phyloP scores from a whole-genome alignment of 2,329 filamentous ascomycete genomes.

The Celoporthe dispersa region DNA sequence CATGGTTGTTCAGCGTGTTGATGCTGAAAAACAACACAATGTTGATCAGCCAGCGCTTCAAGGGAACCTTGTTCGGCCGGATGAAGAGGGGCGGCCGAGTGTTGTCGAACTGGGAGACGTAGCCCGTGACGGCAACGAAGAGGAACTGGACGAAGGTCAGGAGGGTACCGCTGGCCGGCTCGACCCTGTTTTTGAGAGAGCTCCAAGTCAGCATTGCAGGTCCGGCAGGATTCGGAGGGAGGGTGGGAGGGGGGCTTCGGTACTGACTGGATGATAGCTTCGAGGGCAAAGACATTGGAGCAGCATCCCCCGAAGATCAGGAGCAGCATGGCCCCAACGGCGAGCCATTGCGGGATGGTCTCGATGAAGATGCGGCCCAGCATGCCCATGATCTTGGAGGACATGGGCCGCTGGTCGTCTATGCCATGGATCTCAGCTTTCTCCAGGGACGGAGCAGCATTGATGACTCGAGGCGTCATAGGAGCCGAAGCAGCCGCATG shows the following conservation, averaged over 20 bases:
- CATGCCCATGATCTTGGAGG: conserved; percentile 55
- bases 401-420: conserved; percentile 54
- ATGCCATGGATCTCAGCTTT: conserved; percentile 61
- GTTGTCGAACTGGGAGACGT: conserved; percentile 73
- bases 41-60: conserved; percentile 84
- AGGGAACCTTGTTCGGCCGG: conserved; percentile 76
- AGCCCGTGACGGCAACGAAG: conserved; percentile 79
- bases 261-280: conserved; percentile 92
- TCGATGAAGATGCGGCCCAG: conserved; percentile 59
- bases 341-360: conserved; percentile 66
- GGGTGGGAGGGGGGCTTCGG: not conserved
- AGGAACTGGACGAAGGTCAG: conserved; percentile 89
- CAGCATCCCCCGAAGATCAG: conserved; percentile 84
- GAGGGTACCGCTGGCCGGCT: conserved; percentile 82
- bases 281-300: conserved; percentile 86
- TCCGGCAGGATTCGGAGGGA: conserved; percentile 1
- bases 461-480: conserved; percentile 55
- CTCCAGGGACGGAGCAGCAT: conserved; percentile 57
- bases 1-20: conserved; percentile 96
- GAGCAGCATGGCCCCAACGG: conserved; percentile 69
- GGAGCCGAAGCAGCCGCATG: conserved; percentile 43
- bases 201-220: conserved; percentile 30
- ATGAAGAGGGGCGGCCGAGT: conserved; percentile 73
- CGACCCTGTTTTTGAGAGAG: conserved; percentile 59
- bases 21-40: conserved; percentile 90